Conservation (phyloP, 2,329 filamentous ascomycete species). For the Waltergamsia citrina region DNA sequence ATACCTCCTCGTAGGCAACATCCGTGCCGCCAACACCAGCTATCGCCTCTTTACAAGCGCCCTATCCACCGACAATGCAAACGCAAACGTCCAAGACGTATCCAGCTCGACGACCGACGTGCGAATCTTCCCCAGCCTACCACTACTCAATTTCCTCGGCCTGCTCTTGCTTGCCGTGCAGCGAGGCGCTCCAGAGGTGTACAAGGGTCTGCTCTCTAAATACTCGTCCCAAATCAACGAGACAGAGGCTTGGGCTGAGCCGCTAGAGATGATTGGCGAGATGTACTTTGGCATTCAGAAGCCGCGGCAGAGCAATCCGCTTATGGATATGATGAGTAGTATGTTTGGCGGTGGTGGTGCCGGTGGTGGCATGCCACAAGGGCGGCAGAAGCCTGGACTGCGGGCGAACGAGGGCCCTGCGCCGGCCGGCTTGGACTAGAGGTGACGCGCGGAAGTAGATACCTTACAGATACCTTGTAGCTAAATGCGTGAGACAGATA, state of each 20-base stretch:
- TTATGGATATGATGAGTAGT: constrained; percentile 97
- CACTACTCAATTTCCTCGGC: constrained; percentile 90
- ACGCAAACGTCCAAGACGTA: constrained; percentile 71
- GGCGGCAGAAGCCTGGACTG: constrained; percentile 28
- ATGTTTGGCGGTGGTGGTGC: constrained; percentile 70
- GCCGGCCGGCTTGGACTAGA: constrained; percentile 50
- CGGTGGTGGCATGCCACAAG: constrained; percentile 30
- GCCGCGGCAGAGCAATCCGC: constrained; percentile 79
- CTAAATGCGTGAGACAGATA: constrained; percentile 2
- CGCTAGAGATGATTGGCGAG: constrained; percentile 80
- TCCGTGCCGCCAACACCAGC: constrained; percentile 78
- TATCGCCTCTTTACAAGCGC: constrained; percentile 53
- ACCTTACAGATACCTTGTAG: constrained; percentile 14
- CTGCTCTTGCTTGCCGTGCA: constrained; percentile 77
- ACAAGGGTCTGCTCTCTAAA: constrained; percentile 70
- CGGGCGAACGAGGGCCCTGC: constrained; percentile 38
- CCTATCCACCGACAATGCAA: constrained; percentile 28
- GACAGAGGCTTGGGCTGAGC: constrained; percentile 66
- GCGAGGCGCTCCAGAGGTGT: constrained; percentile 68
- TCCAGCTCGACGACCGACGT: constrained; percentile 63
- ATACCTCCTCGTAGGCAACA: constrained; percentile 82
- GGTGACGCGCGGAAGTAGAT: constrained; percentile 2
- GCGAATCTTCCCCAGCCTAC: constrained; percentile 79
- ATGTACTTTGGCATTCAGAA: constrained; percentile 94
- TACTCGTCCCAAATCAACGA: constrained; percentile 76